Evolutionary conservation across 805 yeast species (phyloP).

Genomic region (Wickerhamomyces xylosicus): DNA sequence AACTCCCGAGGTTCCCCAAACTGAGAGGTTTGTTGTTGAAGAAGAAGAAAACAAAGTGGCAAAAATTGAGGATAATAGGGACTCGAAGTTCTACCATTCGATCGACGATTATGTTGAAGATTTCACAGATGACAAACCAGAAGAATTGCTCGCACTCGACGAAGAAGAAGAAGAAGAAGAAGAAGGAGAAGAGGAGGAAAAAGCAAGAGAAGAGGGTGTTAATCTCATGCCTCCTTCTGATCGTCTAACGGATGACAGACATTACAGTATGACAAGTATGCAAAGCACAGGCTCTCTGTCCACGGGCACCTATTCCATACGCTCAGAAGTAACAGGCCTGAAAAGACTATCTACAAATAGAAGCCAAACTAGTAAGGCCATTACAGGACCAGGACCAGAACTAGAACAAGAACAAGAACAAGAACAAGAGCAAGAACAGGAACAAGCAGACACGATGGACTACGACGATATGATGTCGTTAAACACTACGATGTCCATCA

Average conservation of each 20-base stretch:
- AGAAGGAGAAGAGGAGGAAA: not conserved
- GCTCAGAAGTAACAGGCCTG: too few relatives aligned
- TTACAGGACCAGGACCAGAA: too few relatives aligned
- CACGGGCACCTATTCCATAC: slow-evolving; percentile 21
- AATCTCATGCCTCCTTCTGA: too few relatives aligned
- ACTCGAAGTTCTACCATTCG: slow-evolving; percentile 16
- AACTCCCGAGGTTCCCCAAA: slow-evolving; percentile 10
- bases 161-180: not conserved
- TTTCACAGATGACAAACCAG: slow-evolving; percentile 10
- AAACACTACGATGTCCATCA: slow-evolving; percentile 24
- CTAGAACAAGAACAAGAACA: not conserved
- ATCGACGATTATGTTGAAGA: slow-evolving; percentile 19
- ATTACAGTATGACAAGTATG: slow-evolving; percentile 3
- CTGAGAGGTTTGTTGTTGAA: not conserved
- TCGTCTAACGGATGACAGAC: too few relatives aligned
- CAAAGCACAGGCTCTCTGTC: slow-evolving; percentile 21
- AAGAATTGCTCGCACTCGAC: too few relatives aligned
- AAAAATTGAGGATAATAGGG: slow-evolving; percentile 2
- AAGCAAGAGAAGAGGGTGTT: not conserved
- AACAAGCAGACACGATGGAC: not conserved
- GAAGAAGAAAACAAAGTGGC: not conserved
- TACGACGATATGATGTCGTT: slow-evolving; percentile 1
- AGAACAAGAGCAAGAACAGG: slow-evolving; percentile 1
- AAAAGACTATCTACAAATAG: too few relatives aligned
- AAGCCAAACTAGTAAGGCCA: too few relatives aligned